Percentiles rank a stretch among this genome's conserved stretches.
Evolutionary conservation across 371 early-diverging fungal genomes (phyloP).

Genomic region (Ordospora colligata): DNA sequence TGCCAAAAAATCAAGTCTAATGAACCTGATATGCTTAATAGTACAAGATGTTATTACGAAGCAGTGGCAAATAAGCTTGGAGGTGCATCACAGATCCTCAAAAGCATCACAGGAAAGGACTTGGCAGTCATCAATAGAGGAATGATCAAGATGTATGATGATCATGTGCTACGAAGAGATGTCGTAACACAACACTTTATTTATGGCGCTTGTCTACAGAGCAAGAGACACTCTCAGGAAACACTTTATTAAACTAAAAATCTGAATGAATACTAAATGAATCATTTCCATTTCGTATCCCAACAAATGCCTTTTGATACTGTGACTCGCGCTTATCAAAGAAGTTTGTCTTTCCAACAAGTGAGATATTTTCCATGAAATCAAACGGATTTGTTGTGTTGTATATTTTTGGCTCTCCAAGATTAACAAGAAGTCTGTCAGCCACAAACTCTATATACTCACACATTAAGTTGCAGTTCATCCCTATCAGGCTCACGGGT

Average conservation of each 20-base stretch:
- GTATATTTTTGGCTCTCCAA: constrained; percentile 78
- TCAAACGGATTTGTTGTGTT: constrained; percentile 89
- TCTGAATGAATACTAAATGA: constrained; percentile 52
- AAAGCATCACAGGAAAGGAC: background rate
- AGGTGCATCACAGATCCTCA: background rate
- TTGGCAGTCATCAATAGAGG: constrained; percentile 87
- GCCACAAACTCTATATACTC: constrained; percentile 98
- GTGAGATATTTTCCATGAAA: constrained; percentile 96
- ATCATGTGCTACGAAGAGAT: constrained; percentile 80
- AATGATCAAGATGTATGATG: constrained; percentile 85
- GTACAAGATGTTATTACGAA: background rate
- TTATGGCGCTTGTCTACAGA: constrained; percentile 68
- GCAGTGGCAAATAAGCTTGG: constrained; percentile 9
- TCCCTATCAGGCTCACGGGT: constrained; percentile 88
- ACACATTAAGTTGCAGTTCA: constrained; percentile 89
- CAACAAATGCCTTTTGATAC: constrained; percentile 77
- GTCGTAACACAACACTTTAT: constrained; percentile 96
- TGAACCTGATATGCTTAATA: constrained; percentile 63
- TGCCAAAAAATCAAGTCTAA: constrained; percentile 12
- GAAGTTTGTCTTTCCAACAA: constrained; percentile 95
- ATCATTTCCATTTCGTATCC: constrained; percentile 40
- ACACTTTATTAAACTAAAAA: constrained; percentile 49
- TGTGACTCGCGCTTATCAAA: constrained; percentile 97
- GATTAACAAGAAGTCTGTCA: constrained; percentile 80
- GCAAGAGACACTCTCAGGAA: background rate